A percentile compares a stretch with the other conserved stretches of the same genome.
phyloP scores from a whole-genome alignment of 768 basidiomycete genomes.

The Rhizopogon salebrosus region DNA sequence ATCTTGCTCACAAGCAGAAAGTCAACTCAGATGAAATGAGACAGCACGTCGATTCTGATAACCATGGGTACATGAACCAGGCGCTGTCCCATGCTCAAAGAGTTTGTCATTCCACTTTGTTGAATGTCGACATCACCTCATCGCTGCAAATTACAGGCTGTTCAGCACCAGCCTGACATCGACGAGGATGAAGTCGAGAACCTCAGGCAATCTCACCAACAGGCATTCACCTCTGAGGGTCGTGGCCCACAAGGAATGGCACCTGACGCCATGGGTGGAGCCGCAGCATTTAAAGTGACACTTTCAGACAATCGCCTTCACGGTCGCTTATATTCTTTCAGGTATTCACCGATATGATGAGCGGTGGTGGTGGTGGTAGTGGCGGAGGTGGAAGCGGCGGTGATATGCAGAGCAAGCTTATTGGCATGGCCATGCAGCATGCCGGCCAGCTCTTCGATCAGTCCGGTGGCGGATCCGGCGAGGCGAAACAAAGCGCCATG shows the following conservation, averaged over 20 bases:
- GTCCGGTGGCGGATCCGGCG: conserved; percentile 57
- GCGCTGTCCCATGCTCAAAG: conserved; percentile 49
- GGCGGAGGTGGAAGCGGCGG: conserved; percentile 31
- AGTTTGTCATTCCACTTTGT: conserved; percentile 26
- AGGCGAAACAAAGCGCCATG: conserved; percentile 74
- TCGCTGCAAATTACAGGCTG: neutral
- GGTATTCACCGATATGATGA: conserved; percentile 34
- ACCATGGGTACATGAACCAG: conserved; percentile 38
- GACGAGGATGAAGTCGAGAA: conserved; percentile 58
- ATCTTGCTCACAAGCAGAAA: conserved; percentile 22
- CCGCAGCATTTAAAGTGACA: conserved; percentile 68
- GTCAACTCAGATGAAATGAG: conserved; percentile 65
- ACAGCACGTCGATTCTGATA: conserved; percentile 40
- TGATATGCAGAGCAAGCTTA: conserved; percentile 56
- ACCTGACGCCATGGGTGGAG: conserved; percentile 64
- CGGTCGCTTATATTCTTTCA: conserved; percentile 35
- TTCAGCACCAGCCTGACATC: conserved; percentile 47
- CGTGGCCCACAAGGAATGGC: conserved; percentile 46
- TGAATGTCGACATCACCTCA: neutral
- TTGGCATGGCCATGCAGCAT: conserved; percentile 85
- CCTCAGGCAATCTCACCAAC: conserved; percentile 42
- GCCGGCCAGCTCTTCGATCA: conserved; percentile 58
- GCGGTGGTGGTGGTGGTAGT: conserved; percentile 35
- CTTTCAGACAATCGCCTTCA: too few species aligned
- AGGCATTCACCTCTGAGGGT: conserved; percentile 42